A percentile compares a stretch with the other conserved stretches of the same genome.
phyloP scores from a whole-genome alignment of 208 protist species.

The Acanthamoeba comandoni region DNA sequence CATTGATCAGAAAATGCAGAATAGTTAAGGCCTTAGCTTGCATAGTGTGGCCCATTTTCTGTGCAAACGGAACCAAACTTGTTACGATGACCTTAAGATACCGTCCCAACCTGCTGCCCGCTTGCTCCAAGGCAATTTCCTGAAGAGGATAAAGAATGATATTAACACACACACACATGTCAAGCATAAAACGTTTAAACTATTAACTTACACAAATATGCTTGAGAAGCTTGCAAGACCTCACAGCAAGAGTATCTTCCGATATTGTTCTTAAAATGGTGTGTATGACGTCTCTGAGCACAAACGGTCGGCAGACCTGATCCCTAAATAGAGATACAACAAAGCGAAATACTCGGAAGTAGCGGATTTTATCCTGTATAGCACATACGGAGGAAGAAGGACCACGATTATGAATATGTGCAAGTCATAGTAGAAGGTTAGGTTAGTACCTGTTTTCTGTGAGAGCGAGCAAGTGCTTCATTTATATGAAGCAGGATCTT shows the following conservation, averaged over 20 bases:
- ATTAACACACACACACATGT: not conserved
- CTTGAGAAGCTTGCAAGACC: constrained; percentile 36
- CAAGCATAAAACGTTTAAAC: not conserved
- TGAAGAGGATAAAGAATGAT: not conserved
- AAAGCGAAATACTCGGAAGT: constrained; percentile 1
- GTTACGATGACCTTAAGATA: constrained; percentile 68
- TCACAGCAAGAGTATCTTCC: constrained; percentile 8
- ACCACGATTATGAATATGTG: not conserved
- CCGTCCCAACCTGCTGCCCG: not conserved
- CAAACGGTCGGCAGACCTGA: not conserved
- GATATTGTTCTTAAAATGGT: constrained; percentile 34
- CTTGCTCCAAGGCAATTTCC: constrained; percentile 42
- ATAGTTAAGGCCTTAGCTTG: constrained; percentile 20
- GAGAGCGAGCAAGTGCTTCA: constrained; percentile 8
- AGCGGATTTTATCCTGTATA: constrained; percentile 18
- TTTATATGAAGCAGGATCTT: constrained; percentile 73
- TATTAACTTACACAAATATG: not conserved
- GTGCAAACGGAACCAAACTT: constrained; percentile 8
- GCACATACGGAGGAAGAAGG: not conserved
- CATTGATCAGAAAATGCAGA: constrained; percentile 43
- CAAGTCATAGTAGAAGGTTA: not conserved
- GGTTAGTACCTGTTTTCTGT: constrained; percentile 19
- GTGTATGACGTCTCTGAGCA: constrained; percentile 64
- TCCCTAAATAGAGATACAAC: constrained; percentile 35
- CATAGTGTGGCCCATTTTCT: not conserved